Evolutionary conservation across 169 alveolate species (phyloP).

Genomic region (Amoebophrya sp.): DNA sequence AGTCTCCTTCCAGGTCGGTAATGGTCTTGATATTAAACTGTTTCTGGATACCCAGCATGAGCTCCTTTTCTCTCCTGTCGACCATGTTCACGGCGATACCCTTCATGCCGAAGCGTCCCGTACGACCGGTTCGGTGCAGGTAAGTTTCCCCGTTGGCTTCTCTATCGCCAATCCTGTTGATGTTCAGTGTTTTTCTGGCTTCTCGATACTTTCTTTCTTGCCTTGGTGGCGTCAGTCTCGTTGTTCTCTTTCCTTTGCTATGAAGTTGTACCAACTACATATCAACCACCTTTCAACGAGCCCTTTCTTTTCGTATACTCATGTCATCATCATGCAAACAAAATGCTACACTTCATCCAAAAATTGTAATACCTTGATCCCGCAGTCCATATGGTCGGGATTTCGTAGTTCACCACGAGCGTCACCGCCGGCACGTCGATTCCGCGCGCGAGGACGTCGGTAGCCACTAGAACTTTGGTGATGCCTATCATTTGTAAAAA

Average conservation of each 20-base stretch:
- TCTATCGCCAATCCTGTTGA: background rate
- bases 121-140: slow-evolving; percentile 92
- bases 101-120: slow-evolving; percentile 92
- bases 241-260: background rate
- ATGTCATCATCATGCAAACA: background rate
- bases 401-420: background rate
- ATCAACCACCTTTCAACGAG: background rate
- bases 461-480: slow-evolving; percentile 87
- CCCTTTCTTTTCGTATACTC: background rate
- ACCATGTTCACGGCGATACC: slow-evolving; percentile 89
- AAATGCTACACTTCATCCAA: background rate
- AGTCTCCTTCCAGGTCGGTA: background rate
- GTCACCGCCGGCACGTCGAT: slow-evolving; percentile 84
- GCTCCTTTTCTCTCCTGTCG: slow-evolving; percentile 37
- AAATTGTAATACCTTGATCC: background rate
- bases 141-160: slow-evolving; percentile 65
- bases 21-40: background rate
- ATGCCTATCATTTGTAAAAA: too few species aligned
- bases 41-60: slow-evolving; percentile 8
- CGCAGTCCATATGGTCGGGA: background rate
- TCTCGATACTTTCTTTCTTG: background rate
- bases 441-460: slow-evolving; percentile 95
- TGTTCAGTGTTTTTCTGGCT: slow-evolving; percentile 9
- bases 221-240: background rate
- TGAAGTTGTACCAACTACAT: background rate